Evolutionary conservation across 371 early-diverging fungal species (phyloP).

Genomic region (Coemansia sp.): DNA sequence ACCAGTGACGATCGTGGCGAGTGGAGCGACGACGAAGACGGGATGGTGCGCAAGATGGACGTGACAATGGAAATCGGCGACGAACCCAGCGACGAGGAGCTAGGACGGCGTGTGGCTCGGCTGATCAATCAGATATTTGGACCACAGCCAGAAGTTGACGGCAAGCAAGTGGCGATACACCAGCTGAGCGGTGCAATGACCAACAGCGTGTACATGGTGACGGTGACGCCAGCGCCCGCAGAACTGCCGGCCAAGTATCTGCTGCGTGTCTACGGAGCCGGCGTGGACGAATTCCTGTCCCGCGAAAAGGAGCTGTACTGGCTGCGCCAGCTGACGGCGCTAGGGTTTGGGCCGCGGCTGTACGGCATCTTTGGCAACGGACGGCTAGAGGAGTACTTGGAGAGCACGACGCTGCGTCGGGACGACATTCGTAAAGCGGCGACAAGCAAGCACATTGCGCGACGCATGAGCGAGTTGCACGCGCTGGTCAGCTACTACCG

Average conservation of each 20-base stretch:
- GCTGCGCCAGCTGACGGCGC: slow-evolving; percentile 67
- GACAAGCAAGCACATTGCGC: slow-evolving; percentile 74
- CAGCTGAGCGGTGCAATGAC: slow-evolving; percentile 86
- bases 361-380: slow-evolving; percentile 89
- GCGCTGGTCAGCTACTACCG: slow-evolving; percentile 68
- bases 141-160: slow-evolving; percentile 9
- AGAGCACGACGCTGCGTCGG: slow-evolving; percentile 69
- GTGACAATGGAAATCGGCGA: slow-evolving; percentile 39
- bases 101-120: slow-evolving; percentile 18
- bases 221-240: slow-evolving; percentile 25
- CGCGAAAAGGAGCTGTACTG: slow-evolving; percentile 79
- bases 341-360: slow-evolving; percentile 75
- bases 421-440: slow-evolving; percentile 65
- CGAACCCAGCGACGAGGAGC: slow-evolving; percentile 10
- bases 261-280: slow-evolving; percentile 76
- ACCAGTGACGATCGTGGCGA: neutral
- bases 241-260: slow-evolving; percentile 56
- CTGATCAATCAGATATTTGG: slow-evolving; percentile 37
- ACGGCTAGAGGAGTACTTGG: slow-evolving; percentile 82
- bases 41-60: slow-evolving; percentile 24
- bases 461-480: slow-evolving; percentile 72
- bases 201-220: slow-evolving; percentile 79
- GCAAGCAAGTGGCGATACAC: slow-evolving; percentile 48
- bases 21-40: slow-evolving; percentile 17
- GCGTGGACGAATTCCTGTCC: slow-evolving; percentile 73